Percentiles rank a stretch among this genome's conserved stretches.
These are phyloP conservation scores for Closterium sp. DNA, from an alignment of 139 green algal genomes.

Conservation along the genomic window DNA sequence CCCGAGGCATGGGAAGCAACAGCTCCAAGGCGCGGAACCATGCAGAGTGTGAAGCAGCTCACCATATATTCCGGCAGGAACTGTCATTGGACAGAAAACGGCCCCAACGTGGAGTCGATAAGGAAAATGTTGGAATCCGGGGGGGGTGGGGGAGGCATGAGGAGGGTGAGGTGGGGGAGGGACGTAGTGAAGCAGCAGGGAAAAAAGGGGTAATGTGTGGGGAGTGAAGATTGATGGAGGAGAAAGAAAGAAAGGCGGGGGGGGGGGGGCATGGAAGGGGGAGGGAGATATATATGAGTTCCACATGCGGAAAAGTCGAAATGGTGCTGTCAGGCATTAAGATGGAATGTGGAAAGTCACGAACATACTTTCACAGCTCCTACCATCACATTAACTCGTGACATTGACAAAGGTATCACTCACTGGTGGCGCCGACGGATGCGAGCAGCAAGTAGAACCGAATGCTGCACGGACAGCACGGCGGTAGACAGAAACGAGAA, in stretches of 20 bases:
- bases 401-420: no score
- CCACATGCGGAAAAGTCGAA: neutral
- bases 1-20: no score
- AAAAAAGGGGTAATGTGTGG: conserved; percentile 9
- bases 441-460: conserved; percentile 96
- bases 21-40: neutral
- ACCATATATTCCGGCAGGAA: conserved; percentile 36
- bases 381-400: no score
- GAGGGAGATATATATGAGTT: neutral
- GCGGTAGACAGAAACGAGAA: no score
- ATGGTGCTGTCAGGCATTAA: neutral
- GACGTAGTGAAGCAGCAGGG: conserved; percentile 1
- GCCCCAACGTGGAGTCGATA: neutral
- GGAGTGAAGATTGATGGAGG: neutral
- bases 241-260: neutral
- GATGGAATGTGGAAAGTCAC: no score
- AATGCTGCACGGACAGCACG: no score
- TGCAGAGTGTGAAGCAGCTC: neutral
- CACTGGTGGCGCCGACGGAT: conserved; percentile 74
- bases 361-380: conserved; percentile 7
- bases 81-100: neutral
- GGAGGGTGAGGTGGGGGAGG: neutral
- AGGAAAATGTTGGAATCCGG: neutral
- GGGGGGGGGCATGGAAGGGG: no score
- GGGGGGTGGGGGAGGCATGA: neutral